These are phyloP conservation scores for Colletotrichum scovillei DNA, from an alignment of 2,329 filamentous ascomycete genomes.

Conservation along the genomic window DNA sequence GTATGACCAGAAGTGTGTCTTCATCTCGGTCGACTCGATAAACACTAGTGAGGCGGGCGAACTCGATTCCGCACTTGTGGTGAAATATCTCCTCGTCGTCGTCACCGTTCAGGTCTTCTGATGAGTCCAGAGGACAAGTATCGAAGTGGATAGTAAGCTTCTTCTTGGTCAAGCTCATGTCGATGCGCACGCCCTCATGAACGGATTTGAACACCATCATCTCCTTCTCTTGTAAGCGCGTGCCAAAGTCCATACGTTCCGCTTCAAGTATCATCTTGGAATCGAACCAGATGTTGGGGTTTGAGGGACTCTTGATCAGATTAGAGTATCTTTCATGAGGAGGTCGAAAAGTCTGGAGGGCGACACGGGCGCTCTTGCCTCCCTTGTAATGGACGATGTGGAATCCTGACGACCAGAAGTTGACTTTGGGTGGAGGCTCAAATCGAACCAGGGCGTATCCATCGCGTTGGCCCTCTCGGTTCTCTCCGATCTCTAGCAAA, in stretches of 20 bases:
- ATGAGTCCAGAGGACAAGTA: not conserved
- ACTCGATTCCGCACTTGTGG: slow-evolving; percentile 57
- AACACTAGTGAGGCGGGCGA: slow-evolving; percentile 59
- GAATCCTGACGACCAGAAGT: slow-evolving; percentile 61
- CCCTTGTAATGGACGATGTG: slow-evolving; percentile 39
- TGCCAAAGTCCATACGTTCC: slow-evolving; percentile 69
- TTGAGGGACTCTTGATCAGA: slow-evolving; percentile 44
- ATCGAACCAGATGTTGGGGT: slow-evolving; percentile 44
- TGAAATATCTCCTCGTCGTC: slow-evolving; percentile 33
- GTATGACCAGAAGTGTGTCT: slow-evolving; percentile 1
- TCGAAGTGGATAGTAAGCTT: slow-evolving; percentile 54
- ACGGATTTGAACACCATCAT: slow-evolving; percentile 70
- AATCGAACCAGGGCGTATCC: slow-evolving; percentile 64
- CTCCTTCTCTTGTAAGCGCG: slow-evolving; percentile 61
- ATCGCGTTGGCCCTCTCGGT: slow-evolving; percentile 49
- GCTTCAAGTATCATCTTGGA: slow-evolving; percentile 54
- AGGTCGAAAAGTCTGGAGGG: not conserved
- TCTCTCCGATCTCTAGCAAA: slow-evolving; percentile 67
- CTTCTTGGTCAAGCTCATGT: slow-evolving; percentile 52
- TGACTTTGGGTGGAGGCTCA: slow-evolving; percentile 62
- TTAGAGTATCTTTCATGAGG: not conserved
- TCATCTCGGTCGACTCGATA: slow-evolving; percentile 46
- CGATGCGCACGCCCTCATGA: slow-evolving; percentile 45
- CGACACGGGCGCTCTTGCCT: not conserved
- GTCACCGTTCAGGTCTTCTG: slow-evolving; percentile 33